Base-by-base conservation (phyloP, 768 basidiomycete species). In the Tulasnella sp. region DNA sequence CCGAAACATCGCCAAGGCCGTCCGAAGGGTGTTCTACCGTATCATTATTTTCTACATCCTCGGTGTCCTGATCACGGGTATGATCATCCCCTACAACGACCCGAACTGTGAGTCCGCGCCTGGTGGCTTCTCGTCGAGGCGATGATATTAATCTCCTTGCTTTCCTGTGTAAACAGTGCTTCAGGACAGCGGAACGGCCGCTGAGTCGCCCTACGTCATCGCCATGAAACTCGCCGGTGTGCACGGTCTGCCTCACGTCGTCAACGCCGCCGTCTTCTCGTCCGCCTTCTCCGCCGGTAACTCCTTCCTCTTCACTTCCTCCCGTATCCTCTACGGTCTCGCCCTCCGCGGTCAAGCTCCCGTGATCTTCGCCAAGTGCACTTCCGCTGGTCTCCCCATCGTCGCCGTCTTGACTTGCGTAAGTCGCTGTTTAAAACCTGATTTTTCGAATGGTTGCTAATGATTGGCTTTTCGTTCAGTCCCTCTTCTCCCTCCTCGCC, bases 161-260 rank as follows among this genome's bases (percentile, higher is more conserved):
- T 62, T 26, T 76, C 69, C 72, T 39, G 42, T n/a, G n/a, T n/a
- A 62, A 65, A 70, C 37, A 39, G 64, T 40, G 75, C 80, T 67
- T 7, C 35, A 36, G 29, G 84, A 73, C 1, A 77, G 82, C 34
- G 86, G 87, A 66, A 90, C 85, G 62, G 92, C 91, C n/a, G 86
- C 89, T 0, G 79, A 88, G 68, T 92, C 91, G 3, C 93, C 93
- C 2, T 95, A 91, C 80, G 92, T 94, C 70, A 89, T 94, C 75
- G 92, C 91, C 22, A 88, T 94, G 75, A 84, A 81, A 62, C 83
- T 85, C 44, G 89, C 90, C 0, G 90, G 91, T 12, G 86, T 92
- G 77, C 87, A 22, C 2, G 87, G 83, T 11, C 81, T 90, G 37
- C 87, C 87, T 6, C 86, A 86, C 62, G 85, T 93, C 76, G 84